These are phyloP conservation scores for Papilionanthe hybrid DNA, from an alignment of 116 monocot species.

Conservation along the genomic window DNA sequence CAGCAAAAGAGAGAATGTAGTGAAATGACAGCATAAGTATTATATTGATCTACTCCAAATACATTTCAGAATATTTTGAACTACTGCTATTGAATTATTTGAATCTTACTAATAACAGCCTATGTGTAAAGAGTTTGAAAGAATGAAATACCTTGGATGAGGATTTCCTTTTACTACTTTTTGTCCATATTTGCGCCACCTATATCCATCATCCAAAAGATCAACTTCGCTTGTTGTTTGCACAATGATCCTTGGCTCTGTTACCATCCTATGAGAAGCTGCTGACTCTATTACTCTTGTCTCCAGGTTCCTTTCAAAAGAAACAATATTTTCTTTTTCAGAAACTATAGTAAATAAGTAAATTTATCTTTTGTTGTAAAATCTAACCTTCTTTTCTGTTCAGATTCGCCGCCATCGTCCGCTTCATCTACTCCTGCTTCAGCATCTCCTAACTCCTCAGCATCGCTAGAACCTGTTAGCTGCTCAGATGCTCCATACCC, in stretches of 20 bases:
- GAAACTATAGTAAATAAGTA: neutral
- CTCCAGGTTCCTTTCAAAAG: constrained; percentile 31
- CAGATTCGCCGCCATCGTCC: constrained; percentile 27
- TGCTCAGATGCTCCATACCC: constrained; percentile 45
- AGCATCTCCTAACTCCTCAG: constrained; percentile 50
- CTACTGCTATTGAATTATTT: neutral
- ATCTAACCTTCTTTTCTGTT: constrained; percentile 50
- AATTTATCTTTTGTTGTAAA: neutral
- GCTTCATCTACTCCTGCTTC: constrained; percentile 30
- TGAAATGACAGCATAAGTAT: neutral
- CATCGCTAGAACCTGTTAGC: constrained; percentile 56
- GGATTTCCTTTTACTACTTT: constrained; percentile 87
- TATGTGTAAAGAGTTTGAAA: neutral
- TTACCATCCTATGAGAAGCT: constrained; percentile 45
- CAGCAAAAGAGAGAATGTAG: neutral
- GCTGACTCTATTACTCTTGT: constrained; percentile 25
- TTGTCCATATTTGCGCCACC: constrained; percentile 87
- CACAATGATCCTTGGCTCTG: constrained; percentile 66
- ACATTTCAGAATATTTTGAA: neutral
- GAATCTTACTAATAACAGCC: neutral
- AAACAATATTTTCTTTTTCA: constrained; percentile 10
- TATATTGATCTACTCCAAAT: neutral
- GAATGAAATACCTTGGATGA: constrained; percentile 45
- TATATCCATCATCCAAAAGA: constrained; percentile 85
- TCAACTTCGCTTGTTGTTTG: constrained; percentile 83